Conservation (phyloP, 169 alveolate genomes). For the Ophryocystis elektroscirrha region DNA sequence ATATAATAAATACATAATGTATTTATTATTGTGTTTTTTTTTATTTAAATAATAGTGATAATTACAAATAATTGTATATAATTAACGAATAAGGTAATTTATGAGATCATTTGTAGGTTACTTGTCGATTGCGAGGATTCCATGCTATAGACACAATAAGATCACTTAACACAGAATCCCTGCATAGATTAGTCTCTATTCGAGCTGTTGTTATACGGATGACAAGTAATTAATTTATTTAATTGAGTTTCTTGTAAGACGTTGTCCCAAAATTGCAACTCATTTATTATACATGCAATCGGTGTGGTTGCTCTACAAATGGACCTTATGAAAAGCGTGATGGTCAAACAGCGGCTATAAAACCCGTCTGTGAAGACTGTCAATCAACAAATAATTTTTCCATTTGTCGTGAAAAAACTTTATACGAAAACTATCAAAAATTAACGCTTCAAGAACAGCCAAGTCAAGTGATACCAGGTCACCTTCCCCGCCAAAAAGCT, state of each 20-base stretch:
- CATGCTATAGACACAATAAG: neutral
- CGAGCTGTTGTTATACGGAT: neutral
- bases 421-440: conserved; percentile 81
- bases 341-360: neutral
- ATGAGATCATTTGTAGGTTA: neutral
- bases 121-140: neutral
- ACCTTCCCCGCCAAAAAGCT: conserved; percentile 58
- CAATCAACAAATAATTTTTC: too few relatives aligned
- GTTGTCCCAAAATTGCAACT: neutral
- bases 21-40: too few relatives aligned
- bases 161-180: neutral
- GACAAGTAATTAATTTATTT: neutral
- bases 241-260: neutral
- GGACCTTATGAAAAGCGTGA: neutral
- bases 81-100: neutral
- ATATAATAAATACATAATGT: too few relatives aligned
- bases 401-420: conserved; percentile 40
- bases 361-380: neutral
- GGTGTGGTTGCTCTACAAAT: neutral
- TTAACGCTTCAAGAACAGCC: conserved; percentile 89
- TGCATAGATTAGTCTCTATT: neutral
- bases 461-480: too few relatives aligned
- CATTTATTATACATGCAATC: neutral
- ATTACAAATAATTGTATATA: too few relatives aligned
- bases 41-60: too few relatives aligned